Base-by-base conservation (phyloP, 2,329 filamentous ascomycete genomes). In the Aureobasidium sp. region DNA sequence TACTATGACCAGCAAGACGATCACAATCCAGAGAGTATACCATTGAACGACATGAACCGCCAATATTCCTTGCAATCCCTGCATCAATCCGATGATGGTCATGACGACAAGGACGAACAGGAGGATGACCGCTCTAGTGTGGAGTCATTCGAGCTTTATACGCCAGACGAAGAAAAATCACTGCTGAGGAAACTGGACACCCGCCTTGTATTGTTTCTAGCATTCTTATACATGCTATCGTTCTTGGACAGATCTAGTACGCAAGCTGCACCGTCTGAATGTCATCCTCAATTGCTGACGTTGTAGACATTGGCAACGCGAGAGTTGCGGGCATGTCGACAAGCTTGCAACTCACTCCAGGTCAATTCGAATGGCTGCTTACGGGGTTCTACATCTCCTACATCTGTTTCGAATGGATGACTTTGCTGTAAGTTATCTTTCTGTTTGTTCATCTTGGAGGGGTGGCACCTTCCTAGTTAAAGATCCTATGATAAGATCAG, bases 211-310 rank as follows among this genome's bases (percentile, higher is more conserved):
- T 72, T 89, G 1, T 95, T 96, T 71, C 81, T 96, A 65, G 88
- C 90, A 11, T 72, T 93, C 62, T 79, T 96, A 13, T 97, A 94
- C 71, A 83, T 95, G 79, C 78, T 96, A 64, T 88, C 86, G 65
- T 96, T 96, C 71, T 75, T 96, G 66, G 91, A 96, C 73, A 82
- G 91, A 66, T 92, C 89, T 21, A 96, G 90, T 91, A 78, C 60
- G n/a, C 59, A 62, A 21, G 21, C 48, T n/a, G 67, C 49, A 60
- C 66, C 34, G 37, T 62, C 39, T 54, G n/a, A 44, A 61, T 64
- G 36, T 30, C 11, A 10, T 3, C 21, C 11, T 27, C 25, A 15
- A 11, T 8, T 5, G 32, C 45, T 64, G 50, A 65, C 44, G 8
- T 11, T 30, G 16, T 9, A 61, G 59, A 64, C 34, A 67, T 70